Conservation (phyloP, 805 yeast genomes). For the Allodekkera sacchari region DNA sequence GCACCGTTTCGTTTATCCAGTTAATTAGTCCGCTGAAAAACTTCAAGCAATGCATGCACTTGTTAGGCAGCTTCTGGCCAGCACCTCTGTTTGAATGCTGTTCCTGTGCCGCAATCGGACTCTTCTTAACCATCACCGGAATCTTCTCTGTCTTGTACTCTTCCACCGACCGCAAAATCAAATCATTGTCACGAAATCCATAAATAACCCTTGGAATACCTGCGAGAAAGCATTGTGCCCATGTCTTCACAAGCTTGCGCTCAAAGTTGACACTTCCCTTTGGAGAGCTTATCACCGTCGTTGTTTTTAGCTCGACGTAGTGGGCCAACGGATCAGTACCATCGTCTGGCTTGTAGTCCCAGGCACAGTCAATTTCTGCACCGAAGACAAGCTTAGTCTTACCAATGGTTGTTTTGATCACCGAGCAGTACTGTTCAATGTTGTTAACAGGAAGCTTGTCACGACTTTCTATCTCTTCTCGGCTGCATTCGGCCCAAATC, state of each 20-base stretch:
- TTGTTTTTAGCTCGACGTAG: conserved; percentile 80
- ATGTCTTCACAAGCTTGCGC: conserved; percentile 63
- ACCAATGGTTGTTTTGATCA: conserved; percentile 84
- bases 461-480: conserved; percentile 64
- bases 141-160: conserved; percentile 69
- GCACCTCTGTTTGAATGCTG: too few relatives aligned
- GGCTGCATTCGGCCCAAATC: conserved; percentile 64
- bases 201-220: conserved; percentile 78
- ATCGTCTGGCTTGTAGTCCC: conserved; percentile 60
- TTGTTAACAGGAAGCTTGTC: conserved; percentile 52
- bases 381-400: conserved; percentile 58
- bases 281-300: conserved; percentile 45
- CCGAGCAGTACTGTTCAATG: conserved; percentile 68
- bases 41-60: conserved; percentile 70
- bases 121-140: conserved; percentile 57
- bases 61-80: conserved; percentile 35
- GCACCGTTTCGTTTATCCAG: conserved; percentile 57
- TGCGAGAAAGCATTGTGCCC: conserved; percentile 90
- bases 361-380: conserved; percentile 89
- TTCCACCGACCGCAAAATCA: conserved; percentile 61
- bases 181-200: conserved; percentile 77
- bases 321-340: conserved; percentile 48
- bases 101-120: conserved; percentile 27
- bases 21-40: conserved; percentile 82
- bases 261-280: conserved; percentile 62